phyloP scores from a whole-genome alignment of 495 filamentous ascomycete genomes.

The Talaromyces borbonicus region DNA sequence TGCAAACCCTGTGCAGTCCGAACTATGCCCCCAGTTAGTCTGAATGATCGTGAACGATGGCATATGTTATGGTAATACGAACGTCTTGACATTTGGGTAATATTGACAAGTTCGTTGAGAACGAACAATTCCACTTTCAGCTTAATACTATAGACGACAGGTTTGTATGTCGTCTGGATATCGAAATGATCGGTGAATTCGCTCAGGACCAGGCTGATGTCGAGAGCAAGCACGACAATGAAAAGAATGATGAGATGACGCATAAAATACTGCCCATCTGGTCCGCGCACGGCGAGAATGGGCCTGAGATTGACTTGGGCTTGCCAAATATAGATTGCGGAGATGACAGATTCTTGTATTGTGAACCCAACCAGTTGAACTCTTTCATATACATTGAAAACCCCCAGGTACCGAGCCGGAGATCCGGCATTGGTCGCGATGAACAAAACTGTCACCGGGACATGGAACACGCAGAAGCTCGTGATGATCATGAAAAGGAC shows the following conservation, averaged over 20 bases:
- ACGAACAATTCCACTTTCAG: slow-evolving; percentile 42
- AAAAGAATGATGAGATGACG: slow-evolving; percentile 37
- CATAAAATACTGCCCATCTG: slow-evolving; percentile 23
- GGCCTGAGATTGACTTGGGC: slow-evolving; percentile 24
- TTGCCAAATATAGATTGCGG: slow-evolving; percentile 38
- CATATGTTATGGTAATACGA: no score
- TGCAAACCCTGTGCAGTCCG: no score
- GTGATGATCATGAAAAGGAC: slow-evolving; percentile 27
- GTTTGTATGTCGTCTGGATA: slow-evolving; percentile 34
- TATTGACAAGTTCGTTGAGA: slow-evolving; percentile 36
- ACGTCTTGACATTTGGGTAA: no score
- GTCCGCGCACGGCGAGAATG: slow-evolving; percentile 17
- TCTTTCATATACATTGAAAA: slow-evolving; percentile 34
- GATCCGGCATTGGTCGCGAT: slow-evolving; percentile 17
- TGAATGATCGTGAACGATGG: no score
- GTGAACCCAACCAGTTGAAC: slow-evolving; percentile 31
- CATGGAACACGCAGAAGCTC: slow-evolving; percentile 17
- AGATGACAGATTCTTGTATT: slow-evolving; percentile 39
- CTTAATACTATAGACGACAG: slow-evolving; percentile 40
- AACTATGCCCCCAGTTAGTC: no score
- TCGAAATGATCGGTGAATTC: slow-evolving; percentile 27
- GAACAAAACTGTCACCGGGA: slow-evolving; percentile 22
- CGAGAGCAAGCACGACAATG: slow-evolving; percentile 27
- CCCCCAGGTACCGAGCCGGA: slow-evolving; percentile 11
- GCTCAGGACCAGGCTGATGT: slow-evolving; percentile 20